A percentile compares a stretch with the other conserved stretches of the same genome.
Evolutionary conservation across 2,329 filamentous ascomycete genomes (phyloP).

Genomic region (Periconia macrospinosa): DNA sequence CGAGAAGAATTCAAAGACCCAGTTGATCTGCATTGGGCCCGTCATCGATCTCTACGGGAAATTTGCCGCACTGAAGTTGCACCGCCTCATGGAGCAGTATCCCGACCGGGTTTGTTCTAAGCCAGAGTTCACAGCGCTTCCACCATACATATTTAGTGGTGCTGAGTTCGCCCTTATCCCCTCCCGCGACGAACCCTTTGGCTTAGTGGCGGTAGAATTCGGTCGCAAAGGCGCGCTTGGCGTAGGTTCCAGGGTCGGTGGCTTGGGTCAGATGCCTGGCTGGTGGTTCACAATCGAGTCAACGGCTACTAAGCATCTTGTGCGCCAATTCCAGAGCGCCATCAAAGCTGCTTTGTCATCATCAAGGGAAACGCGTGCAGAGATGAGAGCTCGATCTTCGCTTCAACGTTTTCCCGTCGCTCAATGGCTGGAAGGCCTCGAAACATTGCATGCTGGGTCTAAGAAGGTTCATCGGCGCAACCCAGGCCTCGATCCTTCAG

Average conservation of each 20-base stretch:
- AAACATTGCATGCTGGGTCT: conserved; percentile 62
- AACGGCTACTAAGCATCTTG: conserved; percentile 62
- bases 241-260: conserved; percentile 67
- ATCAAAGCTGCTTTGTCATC: conserved; percentile 65
- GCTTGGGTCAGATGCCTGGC: conserved; percentile 69
- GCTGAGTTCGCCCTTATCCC: conserved; percentile 71
- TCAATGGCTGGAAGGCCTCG: conserved; percentile 67
- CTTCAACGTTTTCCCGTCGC: conserved; percentile 69
- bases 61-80: conserved; percentile 67
- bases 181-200: conserved; percentile 70
- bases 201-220: conserved; percentile 69
- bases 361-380: conserved; percentile 57
- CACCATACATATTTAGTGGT: conserved; percentile 68
- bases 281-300: conserved; percentile 73
- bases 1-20: conserved; percentile 61
- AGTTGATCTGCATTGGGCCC: conserved; percentile 65
- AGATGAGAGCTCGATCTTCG: conserved; percentile 67
- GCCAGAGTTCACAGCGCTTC: conserved; percentile 67
- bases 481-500: conserved; percentile 1
- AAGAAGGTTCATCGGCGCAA: conserved; percentile 59
- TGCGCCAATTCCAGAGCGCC: conserved; percentile 66
- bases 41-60: conserved; percentile 70
- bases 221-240: conserved; percentile 69
- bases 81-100: conserved; percentile 66
- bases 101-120: conserved; percentile 68